Conservation (phyloP, 2,329 filamentous ascomycete genomes). For the Ascomycota sp. region DNA sequence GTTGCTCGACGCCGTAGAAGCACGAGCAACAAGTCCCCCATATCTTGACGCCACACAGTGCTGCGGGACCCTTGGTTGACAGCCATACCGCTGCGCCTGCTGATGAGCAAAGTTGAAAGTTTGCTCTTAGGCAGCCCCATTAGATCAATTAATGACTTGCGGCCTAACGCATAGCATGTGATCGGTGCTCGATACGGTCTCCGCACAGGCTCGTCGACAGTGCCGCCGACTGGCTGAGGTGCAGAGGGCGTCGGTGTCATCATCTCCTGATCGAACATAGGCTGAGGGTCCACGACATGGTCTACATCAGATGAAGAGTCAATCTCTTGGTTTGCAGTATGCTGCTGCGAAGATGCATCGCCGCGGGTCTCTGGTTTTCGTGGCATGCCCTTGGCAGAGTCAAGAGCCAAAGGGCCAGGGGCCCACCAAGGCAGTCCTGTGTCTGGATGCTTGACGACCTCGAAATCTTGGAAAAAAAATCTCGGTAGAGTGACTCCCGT, state of each 20-base stretch:
- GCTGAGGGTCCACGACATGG: not conserved
- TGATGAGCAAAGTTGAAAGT: slow-evolving; percentile 4
- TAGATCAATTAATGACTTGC: slow-evolving; percentile 10
- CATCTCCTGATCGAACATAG: no score
- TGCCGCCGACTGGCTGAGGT: not conserved
- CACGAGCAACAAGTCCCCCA: slow-evolving; percentile 28
- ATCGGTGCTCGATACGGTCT: slow-evolving; percentile 5
- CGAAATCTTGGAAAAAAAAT: slow-evolving; percentile 41
- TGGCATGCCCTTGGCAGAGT: slow-evolving; percentile 5
- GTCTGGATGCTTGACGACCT: slow-evolving; percentile 29
- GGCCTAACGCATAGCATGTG: slow-evolving; percentile 9
- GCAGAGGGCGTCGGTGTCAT: not conserved
- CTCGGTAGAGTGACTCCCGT: slow-evolving; percentile 28
- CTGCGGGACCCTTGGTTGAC: slow-evolving; percentile 1
- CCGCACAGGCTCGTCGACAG: no score
- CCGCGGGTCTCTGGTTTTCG: not conserved
- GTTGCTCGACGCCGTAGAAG: slow-evolving; percentile 25
- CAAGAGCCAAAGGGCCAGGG: slow-evolving; percentile 20
- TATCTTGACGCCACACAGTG: slow-evolving; percentile 23
- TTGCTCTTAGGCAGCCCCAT: slow-evolving; percentile 5
- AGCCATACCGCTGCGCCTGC: slow-evolving; percentile 9
- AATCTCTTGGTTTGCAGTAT: no score
- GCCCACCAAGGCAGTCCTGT: slow-evolving; percentile 31
- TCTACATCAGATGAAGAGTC: not conserved
- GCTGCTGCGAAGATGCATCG: no score